Conservation (phyloP, 352 stramenopile genomes). For the Stramenopiles sp. region DNA sequence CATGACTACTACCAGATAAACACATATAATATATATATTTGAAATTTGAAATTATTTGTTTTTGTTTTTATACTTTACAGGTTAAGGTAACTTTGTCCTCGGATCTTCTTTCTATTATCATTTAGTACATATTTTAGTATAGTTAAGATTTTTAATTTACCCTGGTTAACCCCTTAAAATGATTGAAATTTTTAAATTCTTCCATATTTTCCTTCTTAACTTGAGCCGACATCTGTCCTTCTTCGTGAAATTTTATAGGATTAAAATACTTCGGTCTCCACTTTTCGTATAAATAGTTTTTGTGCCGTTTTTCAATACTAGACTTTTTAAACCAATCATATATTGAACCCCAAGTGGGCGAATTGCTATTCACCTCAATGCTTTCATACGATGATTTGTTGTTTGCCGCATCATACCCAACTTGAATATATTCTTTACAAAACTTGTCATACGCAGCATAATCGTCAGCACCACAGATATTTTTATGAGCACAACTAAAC, state of each 20-base stretch:
- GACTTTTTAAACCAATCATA: neutral
- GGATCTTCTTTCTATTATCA: no score
- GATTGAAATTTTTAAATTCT: no score
- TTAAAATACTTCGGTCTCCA: neutral
- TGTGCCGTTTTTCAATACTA: neutral
- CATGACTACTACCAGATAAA: no score
- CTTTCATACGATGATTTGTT: neutral
- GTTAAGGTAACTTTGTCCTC: no score
- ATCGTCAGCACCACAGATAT: neutral
- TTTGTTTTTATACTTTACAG: no score
- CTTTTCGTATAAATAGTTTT: neutral
- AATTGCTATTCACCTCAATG: neutral
- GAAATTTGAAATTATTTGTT: no score
- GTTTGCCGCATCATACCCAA: neutral
- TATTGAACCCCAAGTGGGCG: neutral
- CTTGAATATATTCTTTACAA: neutral
- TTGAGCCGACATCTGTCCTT: neutral
- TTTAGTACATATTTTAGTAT: no score
- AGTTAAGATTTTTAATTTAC: no score
- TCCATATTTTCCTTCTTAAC: no score
- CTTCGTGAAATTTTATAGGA: neutral
- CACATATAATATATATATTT: no score
- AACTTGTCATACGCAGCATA: neutral
- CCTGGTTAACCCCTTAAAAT: no score
- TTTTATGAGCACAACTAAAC: neutral